Evolutionary conservation across 2,329 filamentous ascomycete genomes (phyloP), one percentile per base, ranked within the genome.

Genomic region (Fusarium compactum): DNA sequence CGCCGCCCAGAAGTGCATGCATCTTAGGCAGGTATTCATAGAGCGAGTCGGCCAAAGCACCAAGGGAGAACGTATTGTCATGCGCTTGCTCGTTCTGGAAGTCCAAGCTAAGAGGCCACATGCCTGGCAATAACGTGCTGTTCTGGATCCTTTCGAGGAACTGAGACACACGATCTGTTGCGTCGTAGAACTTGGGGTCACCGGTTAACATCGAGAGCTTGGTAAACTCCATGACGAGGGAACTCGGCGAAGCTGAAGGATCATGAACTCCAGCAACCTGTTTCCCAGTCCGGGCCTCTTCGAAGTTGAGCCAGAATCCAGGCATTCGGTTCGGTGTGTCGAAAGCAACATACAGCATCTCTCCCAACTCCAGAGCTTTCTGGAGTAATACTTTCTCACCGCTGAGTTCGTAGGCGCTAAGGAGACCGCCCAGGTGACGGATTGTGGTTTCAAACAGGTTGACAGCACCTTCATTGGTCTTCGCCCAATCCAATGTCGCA

Each of bases 181-280:
- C 92, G 76, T 95, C 92, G 76, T 91, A 94, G 80, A 92, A 95
- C 76, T 91, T 93, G 53, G 86, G 79, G 63, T 94, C 85, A 38
- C 88, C 88, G 0, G 92, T 93, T 32, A 95, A 80, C 78, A 94
- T 92, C 10, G 91, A 90, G 43, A 95, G 83, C 8, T 91, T 84
- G 2, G 91, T 93, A 76, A 95, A 93, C 76, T 95, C 92, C 74
- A 95, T 79, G 11, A 89, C 90, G 46, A 95, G 81, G 3, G 91
- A 92, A n/a, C 90, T 91, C 1, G 82, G 79, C 6, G 82, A 81
- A 1, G 85, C 85, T n/a, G 81, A 81, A 2, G 81, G 76, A 50
- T 84, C 84, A n/a, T 83, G 85, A 5, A 84, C 76, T 68, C 88
- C 85, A 2, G 82, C 80, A 1, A 85, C 81, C 64, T 88, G 75